Evolutionary conservation across 208 protist species (phyloP).

Genomic region (Trypanosoma boissoni): DNA sequence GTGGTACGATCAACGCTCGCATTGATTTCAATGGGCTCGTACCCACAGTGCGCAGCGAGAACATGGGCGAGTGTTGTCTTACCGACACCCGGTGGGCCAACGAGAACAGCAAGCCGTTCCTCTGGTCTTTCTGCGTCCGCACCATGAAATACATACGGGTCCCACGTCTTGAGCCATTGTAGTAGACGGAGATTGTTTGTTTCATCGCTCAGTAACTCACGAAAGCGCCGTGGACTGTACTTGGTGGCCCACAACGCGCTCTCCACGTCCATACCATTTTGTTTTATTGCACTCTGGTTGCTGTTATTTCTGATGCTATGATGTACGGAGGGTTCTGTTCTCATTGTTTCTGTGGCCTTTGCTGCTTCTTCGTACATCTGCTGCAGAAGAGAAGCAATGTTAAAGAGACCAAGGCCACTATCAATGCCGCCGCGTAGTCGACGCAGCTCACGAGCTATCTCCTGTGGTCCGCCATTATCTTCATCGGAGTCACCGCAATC

Average conservation of each 20-base stretch:
- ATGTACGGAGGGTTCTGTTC: background rate
- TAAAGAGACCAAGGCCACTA: conserved; percentile 22
- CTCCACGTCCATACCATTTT: conserved; percentile 6
- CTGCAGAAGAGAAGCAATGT: conserved; percentile 21
- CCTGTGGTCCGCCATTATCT: background rate
- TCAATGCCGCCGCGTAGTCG: background rate
- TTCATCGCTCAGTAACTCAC: conserved; percentile 84
- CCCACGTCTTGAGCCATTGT: conserved; percentile 84
- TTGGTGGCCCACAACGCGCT: conserved; percentile 68
- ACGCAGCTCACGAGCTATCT: conserved; percentile 5
- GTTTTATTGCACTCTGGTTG: background rate
- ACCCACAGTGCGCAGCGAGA: conserved; percentile 91
- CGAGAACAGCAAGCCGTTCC: conserved; percentile 77
- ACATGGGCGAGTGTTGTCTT: conserved; percentile 97
- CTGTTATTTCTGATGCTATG: background rate
- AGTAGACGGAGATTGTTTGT: conserved; percentile 67
- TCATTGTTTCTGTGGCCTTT: background rate
- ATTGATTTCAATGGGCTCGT: conserved; percentile 94
- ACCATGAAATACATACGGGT: conserved; percentile 60
- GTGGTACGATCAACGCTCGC: conserved; percentile 89
- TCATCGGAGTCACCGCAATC: conserved; percentile 12
- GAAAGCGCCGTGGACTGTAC: conserved; percentile 67
- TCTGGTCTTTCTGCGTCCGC: conserved; percentile 29
- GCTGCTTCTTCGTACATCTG: conserved; percentile 23
- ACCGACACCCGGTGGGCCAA: conserved; percentile 93